Conservation (phyloP, 140 eudicot species). For the Flaveria floridana region DNA sequence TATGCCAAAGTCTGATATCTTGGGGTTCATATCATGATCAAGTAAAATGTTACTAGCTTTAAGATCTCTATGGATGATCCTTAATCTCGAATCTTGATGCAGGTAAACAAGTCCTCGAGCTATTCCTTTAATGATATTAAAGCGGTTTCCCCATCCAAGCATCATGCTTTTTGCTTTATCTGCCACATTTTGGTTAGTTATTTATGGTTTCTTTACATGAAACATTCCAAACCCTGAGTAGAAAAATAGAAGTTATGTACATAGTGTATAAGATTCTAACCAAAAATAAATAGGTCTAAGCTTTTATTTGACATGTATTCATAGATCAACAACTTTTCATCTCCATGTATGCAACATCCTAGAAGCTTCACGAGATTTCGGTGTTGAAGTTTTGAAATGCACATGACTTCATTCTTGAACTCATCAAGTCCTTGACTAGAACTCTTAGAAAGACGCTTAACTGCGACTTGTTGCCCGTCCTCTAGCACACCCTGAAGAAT, state of each 20-base stretch:
- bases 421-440: conserved; percentile 17
- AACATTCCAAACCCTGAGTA: neutral
- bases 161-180: conserved; percentile 19
- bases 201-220: neutral
- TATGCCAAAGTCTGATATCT: conserved; percentile 45
- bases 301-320: conserved; percentile 31
- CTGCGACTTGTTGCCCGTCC: conserved; percentile 42
- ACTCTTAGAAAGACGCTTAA: conserved; percentile 43
- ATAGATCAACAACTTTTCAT: conserved; percentile 12
- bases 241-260: neutral
- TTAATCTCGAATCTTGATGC: conserved; percentile 41
- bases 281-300: conserved; percentile 24
- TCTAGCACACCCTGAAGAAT: conserved; percentile 29
- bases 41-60: conserved; percentile 39
- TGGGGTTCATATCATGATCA: conserved; percentile 39
- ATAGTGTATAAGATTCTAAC: neutral
- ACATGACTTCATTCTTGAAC: no score
- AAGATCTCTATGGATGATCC: conserved; percentile 43
- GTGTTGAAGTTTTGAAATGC: no score
- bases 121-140: conserved; percentile 36
- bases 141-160: conserved; percentile 40
- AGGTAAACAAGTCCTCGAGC: conserved; percentile 44
- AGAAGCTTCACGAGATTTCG: no score
- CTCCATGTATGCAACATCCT: neutral
- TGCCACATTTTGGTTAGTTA: neutral